Conservation (phyloP, 495 filamentous ascomycete genomes). For the Cladorrhinum samala region DNA sequence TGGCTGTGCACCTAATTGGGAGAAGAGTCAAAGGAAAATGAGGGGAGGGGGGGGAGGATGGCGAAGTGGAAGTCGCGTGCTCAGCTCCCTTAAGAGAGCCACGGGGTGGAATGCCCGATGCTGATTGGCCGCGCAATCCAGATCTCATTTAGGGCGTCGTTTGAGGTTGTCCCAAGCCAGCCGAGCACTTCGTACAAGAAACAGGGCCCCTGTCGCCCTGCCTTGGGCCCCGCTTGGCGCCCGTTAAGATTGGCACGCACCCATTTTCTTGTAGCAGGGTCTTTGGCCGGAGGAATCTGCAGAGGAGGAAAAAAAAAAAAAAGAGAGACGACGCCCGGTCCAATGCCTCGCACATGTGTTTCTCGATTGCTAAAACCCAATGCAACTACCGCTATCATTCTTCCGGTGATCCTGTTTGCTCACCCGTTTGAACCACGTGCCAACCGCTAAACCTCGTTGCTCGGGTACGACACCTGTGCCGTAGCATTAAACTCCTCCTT, state of each 20-base stretch:
- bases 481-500: conserved; percentile 83
- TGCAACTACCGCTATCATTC: neutral
- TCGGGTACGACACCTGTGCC: conserved; percentile 68
- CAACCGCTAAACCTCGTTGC: conserved; percentile 55
- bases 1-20: neutral
- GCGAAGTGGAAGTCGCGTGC: conserved; percentile 26
- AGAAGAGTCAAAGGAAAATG: conserved; percentile 1
- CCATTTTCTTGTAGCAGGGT: conserved; percentile 4
- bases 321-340: too few species aligned
- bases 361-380: neutral
- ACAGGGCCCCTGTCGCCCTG: neutral
- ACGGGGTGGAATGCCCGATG: conserved; percentile 16
- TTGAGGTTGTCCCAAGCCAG: neutral
- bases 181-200: neutral
- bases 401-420: too few species aligned
- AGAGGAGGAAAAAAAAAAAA: too few species aligned
- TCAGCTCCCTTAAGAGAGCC: conserved; percentile 22
- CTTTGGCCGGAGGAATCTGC: too few species aligned
- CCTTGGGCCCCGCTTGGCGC: neutral
- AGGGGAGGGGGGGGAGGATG: conserved; percentile 6
- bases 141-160: neutral
- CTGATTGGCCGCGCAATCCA: conserved; percentile 16
- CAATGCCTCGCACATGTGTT: conserved; percentile 1
- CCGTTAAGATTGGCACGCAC: neutral
- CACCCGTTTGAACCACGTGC: neutral